Base-by-base conservation (phyloP, 163 green algal species). In the Scenedesmus sp. region DNA sequence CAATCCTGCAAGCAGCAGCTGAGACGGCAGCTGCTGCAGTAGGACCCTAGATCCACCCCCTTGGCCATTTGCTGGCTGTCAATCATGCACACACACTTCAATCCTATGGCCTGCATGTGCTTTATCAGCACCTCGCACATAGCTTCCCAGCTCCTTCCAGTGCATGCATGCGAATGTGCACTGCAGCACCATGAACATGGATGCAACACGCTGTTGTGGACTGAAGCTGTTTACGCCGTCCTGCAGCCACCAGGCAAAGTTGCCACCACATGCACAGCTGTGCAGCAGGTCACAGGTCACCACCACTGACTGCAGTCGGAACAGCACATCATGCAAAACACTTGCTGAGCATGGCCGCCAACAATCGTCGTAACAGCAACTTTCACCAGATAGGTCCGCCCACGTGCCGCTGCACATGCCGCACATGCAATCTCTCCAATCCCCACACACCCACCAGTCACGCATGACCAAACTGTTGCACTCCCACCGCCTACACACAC, bases 1-100 rank as follows among this genome's bases (percentile, higher is more conserved):
- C 70, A 79, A 79, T 52, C 70, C 70, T 79, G 70, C 70, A 79
- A 6, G 70, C 70, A 79, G 70, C 70, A 79, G 70, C 70, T 79
- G 70, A 79, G 23, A 79, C 70, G 70, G 70, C 70, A 79, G 70
- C 70, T 79, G 70, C 70, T 79, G 70, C 70, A 79, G 70, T 20
- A 15, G 6, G 70, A 52, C 5, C 70, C 70, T 6, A 5, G 0
- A 23, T 2, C 70, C 23, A 2, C 70, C 23, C 70, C 20, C 70
- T 46, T 7, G 23, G 20, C 70, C 70, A 79, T 52, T 18, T 54
- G 23, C 70, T 79, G 70, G 7, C 70, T 2, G 23, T 52, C 70
- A 79, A 79, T 79, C 10, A 52, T 52, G 70, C 20, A 23, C 70
- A 79, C 20, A 23, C 70, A 79, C 70, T 79, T 23, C 23, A 13